Evolutionary conservation across 2,329 filamentous ascomycete genomes (phyloP), one percentile per base, ranked within the genome.

Genomic region (Sporothrix schenckii): DNA sequence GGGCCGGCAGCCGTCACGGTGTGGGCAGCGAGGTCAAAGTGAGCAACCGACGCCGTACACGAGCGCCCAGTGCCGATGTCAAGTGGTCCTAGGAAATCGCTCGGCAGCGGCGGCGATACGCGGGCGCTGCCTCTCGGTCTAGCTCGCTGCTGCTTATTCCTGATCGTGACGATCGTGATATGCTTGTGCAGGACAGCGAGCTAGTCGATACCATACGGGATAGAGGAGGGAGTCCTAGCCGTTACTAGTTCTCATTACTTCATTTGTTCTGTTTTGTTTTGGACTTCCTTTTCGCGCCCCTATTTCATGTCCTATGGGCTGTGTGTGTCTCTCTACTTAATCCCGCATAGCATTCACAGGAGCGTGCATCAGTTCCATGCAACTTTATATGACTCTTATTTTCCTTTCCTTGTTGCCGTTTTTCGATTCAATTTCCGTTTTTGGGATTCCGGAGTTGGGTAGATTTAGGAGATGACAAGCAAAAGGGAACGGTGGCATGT

Each of bases 21-120:
- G 54, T 44, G 47, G 41, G 66, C 41, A 74, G 58, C 34, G 70
- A 68, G n/a, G 27, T 19, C 41, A 72, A 72, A 50, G 50, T 70
- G 30, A 44, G 54, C 56, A 66, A 52, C 27, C 71, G 72, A 16
- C 68, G 73, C 10, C 73, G 72, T 2, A 70, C 72, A 5, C 68
- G 73, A 3, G 71, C 72, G 52, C 73, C 73, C 11, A 72, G 71
- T 53, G 58, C 69, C 10, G 73, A 74, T 52, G 68, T 72, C 53
- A 73, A 74, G 71, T 74, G 73, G 73, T 70, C 71, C 9, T 74
- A 74, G 73, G 72, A 66, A 16, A 30, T 49, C 34, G 47, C 47
- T n/a, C 66, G 70, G 30, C 70, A 56, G 16, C 63, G 69, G 39
- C 68, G 69, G 44, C 24, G 60, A 9, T 13, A 49, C 19, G 21